These are phyloP conservation scores for Pestalotiopsis sp. DNA, from an alignment of 2,329 filamentous ascomycete species.

Conservation along the genomic window DNA sequence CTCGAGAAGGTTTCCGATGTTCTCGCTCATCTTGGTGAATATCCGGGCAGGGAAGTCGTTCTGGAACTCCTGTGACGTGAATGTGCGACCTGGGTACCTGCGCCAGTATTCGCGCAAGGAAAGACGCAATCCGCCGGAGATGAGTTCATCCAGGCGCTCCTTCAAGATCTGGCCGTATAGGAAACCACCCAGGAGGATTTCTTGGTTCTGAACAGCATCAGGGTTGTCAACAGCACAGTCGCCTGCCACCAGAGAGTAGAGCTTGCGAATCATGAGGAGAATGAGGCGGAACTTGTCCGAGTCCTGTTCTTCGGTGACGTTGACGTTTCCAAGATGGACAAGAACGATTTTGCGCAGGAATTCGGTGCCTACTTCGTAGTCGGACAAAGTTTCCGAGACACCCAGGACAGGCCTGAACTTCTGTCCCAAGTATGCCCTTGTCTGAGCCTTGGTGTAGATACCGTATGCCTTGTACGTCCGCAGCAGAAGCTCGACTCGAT, in stretches of 20 bases:
- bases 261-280: conserved; percentile 93
- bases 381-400: conserved; percentile 79
- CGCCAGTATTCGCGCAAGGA: conserved; percentile 61
- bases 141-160: conserved; percentile 88
- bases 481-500: conserved; percentile 88
- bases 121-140: conserved; percentile 57
- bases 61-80: conserved; percentile 76
- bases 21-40: conserved; percentile 82
- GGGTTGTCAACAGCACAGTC: conserved; percentile 95
- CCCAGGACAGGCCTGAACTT: conserved; percentile 90
- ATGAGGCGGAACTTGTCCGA: conserved; percentile 92
- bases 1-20: conserved; percentile 82
- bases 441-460: conserved; percentile 80
- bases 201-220: conserved; percentile 94
- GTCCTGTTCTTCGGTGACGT: conserved; percentile 84
- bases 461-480: conserved; percentile 92
- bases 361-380: conserved; percentile 89
- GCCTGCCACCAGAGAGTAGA: conserved; percentile 90
- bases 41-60: conserved; percentile 80
- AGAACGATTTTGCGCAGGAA: conserved; percentile 89
- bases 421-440: conserved; percentile 82
- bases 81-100: conserved; percentile 65
- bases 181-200: conserved; percentile 90
- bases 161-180: conserved; percentile 95
- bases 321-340: conserved; percentile 84